phyloP scores from a whole-genome alignment of 371 early-diverging fungal species.

The Rhizopus delemar region DNA sequence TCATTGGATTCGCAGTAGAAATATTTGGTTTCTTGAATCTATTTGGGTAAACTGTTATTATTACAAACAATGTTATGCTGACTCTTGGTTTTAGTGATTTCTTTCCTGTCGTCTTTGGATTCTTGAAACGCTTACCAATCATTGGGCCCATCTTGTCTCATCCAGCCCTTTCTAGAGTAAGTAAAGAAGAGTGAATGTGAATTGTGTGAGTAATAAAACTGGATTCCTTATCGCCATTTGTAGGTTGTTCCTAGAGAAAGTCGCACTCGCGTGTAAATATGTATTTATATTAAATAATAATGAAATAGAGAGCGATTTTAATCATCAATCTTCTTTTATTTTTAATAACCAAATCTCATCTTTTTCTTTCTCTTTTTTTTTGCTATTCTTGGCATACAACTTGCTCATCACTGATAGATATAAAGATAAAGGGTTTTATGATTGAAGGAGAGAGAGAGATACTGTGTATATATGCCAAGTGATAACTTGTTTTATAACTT shows the following conservation, averaged over 20 bases:
- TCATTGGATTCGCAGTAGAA: conserved; percentile 90
- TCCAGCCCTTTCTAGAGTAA: conserved; percentile 80
- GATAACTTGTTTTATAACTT: no score
- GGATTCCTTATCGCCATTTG: neutral
- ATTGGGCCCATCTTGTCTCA: conserved; percentile 84
- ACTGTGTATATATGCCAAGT: no score
- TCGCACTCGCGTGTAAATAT: conserved; percentile 32
- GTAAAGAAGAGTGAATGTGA: neutral
- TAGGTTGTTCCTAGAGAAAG: conserved; percentile 33
- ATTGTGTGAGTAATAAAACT: neutral
- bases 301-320: no score
- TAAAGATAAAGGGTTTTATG: no score
- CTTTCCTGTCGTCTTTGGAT: conserved; percentile 89
- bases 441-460: no score
- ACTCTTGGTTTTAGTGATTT: conserved; percentile 72
- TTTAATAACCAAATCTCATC: no score
- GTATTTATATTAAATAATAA: no score
- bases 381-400: no score
- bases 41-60: conserved; percentile 77
- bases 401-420: no score
- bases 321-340: no score
- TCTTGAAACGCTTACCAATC: conserved; percentile 84
- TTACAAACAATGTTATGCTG: neutral
- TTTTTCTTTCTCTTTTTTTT: no score
- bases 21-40: conserved; percentile 93